Conservation (phyloP, 495 filamentous ascomycete species). For the Penicillium goetzii region DNA sequence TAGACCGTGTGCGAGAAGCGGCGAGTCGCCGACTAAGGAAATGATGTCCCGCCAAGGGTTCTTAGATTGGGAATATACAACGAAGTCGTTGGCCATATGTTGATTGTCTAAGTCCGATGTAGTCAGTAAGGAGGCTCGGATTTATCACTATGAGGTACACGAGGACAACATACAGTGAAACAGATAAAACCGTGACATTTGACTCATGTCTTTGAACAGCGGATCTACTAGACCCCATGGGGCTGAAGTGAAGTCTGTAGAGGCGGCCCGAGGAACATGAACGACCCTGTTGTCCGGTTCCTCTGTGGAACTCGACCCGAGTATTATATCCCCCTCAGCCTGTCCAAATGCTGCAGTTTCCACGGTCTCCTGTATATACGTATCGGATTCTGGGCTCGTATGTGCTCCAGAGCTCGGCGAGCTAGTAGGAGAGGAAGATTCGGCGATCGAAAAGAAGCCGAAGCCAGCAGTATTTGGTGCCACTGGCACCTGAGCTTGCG, state of each 20-base stretch:
- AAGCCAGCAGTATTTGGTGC: slow-evolving; percentile 11
- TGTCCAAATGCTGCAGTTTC: slow-evolving; percentile 4
- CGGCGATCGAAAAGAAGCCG: slow-evolving; percentile 20
- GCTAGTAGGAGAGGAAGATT: slow-evolving; percentile 27
- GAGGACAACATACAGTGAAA: slow-evolving; percentile 41
- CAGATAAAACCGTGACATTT: slow-evolving; percentile 44
- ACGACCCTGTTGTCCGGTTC: slow-evolving; percentile 18
- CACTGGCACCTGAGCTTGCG: neutral
- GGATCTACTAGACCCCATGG: slow-evolving; percentile 50
- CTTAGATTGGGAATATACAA: slow-evolving; percentile 44
- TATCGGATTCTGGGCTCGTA: slow-evolving; percentile 26
- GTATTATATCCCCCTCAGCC: slow-evolving; percentile 2
- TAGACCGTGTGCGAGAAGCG: slow-evolving; percentile 43
- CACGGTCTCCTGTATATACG: slow-evolving; percentile 17
- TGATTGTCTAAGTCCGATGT: slow-evolving; percentile 37
- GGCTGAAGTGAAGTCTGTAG: slow-evolving; percentile 26
- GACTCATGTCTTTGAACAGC: slow-evolving; percentile 44
- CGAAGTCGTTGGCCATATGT: slow-evolving; percentile 39
- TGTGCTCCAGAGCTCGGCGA: slow-evolving; percentile 26
- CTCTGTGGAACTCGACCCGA: slow-evolving; percentile 4
- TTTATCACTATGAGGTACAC: neutral
- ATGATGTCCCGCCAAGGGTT: slow-evolving; percentile 50
- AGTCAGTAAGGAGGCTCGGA: neutral
- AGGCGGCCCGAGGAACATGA: slow-evolving; percentile 16
- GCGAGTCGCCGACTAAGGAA: slow-evolving; percentile 43